phyloP scores from a whole-genome alignment of 768 basidiomycete genomes.

The Tephrocybe sp. region DNA sequence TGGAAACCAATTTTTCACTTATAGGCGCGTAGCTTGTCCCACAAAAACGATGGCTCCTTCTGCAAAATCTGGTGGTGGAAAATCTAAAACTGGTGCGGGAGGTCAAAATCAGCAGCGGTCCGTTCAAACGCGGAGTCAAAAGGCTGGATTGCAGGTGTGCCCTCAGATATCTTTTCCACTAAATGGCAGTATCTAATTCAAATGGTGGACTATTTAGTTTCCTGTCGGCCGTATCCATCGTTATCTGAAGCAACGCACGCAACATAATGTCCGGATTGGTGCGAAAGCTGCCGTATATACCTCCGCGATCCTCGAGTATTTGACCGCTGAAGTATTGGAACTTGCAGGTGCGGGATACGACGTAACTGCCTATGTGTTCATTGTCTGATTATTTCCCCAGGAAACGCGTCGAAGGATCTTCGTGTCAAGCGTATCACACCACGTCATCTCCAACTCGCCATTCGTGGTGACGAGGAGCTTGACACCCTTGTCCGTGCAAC shows the following conservation, averaged over 20 bases:
- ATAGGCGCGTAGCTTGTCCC: not conserved
- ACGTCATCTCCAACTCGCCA: slow-evolving; percentile 92
- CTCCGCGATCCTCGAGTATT: slow-evolving; percentile 93
- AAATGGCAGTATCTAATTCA: not conserved
- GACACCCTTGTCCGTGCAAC: slow-evolving; percentile 92
- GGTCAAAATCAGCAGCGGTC: slow-evolving; percentile 33
- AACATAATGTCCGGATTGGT: slow-evolving; percentile 92
- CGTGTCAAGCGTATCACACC: slow-evolving; percentile 96
- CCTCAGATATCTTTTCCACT: not conserved
- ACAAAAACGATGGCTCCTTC: slow-evolving; percentile 40
- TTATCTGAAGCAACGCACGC: slow-evolving; percentile 88
- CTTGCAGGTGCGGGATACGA: slow-evolving; percentile 69
- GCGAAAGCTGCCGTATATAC: slow-evolving; percentile 98
- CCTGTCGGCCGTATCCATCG: slow-evolving; percentile 98
- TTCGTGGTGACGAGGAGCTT: slow-evolving; percentile 97
- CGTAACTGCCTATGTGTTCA: not conserved
- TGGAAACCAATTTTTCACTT: no score
- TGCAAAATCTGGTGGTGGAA: slow-evolving; percentile 59
- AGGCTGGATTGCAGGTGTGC: slow-evolving; percentile 82
- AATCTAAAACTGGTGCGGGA: slow-evolving; percentile 51
- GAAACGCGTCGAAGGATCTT: slow-evolving; percentile 97
- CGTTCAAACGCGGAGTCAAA: slow-evolving; percentile 72
- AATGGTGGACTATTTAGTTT: slow-evolving; percentile 53
- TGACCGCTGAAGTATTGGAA: slow-evolving; percentile 95
- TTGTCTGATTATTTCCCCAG: slow-evolving; percentile 33